Evolutionary conservation across 371 early-diverging fungal genomes (phyloP), one percentile per base, ranked within the genome.

Genomic region (Mucor indicus): DNA sequence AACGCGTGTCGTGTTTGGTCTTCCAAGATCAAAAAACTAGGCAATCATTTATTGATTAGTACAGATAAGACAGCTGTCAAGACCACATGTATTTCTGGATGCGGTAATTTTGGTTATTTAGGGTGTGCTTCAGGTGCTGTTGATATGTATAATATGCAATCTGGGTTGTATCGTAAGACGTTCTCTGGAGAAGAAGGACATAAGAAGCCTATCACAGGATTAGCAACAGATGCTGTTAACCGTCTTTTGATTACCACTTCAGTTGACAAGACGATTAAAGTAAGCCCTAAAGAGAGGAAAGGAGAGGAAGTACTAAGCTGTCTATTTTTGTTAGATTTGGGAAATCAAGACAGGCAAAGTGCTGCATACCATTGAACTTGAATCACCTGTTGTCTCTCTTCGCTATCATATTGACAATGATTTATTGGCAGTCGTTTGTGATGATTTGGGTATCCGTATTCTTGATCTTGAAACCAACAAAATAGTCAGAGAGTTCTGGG

Each of bases 91-190:
- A 72, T 98, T 43, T 92, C 90, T 53, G 67, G 81, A 1, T 97
- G 97, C 53, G 98, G 98, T 40, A 93, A 95, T 68, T 97, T 87
- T 81, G 92, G 86, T 4, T 83, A 92, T 45, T 60, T 93, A 7
- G 98, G 97, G 2, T 77, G 88, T 19, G 70, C 80, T 2, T 61
- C 67, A 20, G 98, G 96, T 41, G 54, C 55, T 12, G 74, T 97
- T 36, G 92, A 93, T 40, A 87, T 90, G 87, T 92, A 78, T 79
- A 97, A 95, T 77, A 73, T 97, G 83, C 98, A 98, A 57, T 95
- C 96, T 19, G 97, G 96, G 11, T 41, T 82, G 36, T 69, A 77
- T 31, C 82, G 92, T 20, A 81, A 82, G 52, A 67, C 84, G 11
- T 90, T 89, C 51, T 47, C 52, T 3, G 79, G 72, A 2, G 39